Percentiles rank a stretch among this genome's conserved stretches.
Conservation (phyloP, 2,329 filamentous ascomycete species). For the Metarhizium sp. region DNA sequence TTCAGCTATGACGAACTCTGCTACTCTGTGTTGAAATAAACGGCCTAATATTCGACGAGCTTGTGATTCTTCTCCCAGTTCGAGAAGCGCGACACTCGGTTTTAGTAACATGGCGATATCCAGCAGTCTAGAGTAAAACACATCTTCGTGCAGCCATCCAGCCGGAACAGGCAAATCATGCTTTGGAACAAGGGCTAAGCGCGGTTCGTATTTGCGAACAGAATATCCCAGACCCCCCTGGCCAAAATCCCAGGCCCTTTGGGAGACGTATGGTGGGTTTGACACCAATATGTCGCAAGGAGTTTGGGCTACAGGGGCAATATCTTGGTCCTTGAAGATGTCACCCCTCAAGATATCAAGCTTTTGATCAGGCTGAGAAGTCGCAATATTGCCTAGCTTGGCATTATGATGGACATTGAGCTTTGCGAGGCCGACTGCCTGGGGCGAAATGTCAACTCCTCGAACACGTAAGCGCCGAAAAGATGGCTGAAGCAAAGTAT, state of each 20-base stretch:
- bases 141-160: slow-evolving; percentile 31
- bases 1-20: slow-evolving; percentile 36
- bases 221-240: slow-evolving; percentile 50
- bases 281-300: slow-evolving; percentile 62
- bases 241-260: slow-evolving; percentile 28
- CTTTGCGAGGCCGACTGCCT: slow-evolving; percentile 55
- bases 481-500: slow-evolving; percentile 44
- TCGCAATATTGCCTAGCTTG: slow-evolving; percentile 14
- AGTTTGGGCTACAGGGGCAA: slow-evolving; percentile 14
- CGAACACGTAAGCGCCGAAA: slow-evolving; percentile 38
- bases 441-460: slow-evolving; percentile 64
- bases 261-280: slow-evolving; percentile 88
- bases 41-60: slow-evolving; percentile 51
- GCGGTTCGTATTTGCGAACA: slow-evolving; percentile 75
- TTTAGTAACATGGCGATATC: slow-evolving; percentile 38
- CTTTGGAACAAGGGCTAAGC: slow-evolving; percentile 60
- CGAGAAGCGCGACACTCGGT: slow-evolving; percentile 53
- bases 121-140: slow-evolving; percentile 62
- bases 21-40: slow-evolving; percentile 23
- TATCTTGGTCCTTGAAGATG: slow-evolving; percentile 35
- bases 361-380: slow-evolving; percentile 10
- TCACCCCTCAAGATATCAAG: slow-evolving; percentile 39
- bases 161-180: slow-evolving; percentile 17
- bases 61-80: slow-evolving; percentile 63
- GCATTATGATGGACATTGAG: slow-evolving; percentile 51